Evolutionary conservation across 805 yeast species (phyloP), one percentile per base, ranked within the genome.

Genomic region (Kurtzmaniella cleridarum): DNA sequence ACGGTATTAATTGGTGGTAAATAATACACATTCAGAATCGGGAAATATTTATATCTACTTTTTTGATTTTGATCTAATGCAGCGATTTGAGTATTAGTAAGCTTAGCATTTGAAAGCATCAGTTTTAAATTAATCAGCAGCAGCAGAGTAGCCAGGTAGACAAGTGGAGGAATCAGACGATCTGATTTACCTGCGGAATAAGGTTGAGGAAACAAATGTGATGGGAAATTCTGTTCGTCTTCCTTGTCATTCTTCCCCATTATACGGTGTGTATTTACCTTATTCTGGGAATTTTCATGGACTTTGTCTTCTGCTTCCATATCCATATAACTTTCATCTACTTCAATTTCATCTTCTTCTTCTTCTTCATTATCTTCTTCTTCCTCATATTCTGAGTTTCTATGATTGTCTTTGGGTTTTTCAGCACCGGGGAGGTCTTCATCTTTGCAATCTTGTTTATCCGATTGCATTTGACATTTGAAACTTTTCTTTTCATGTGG

Each of bases 1-100:
- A 74, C 79, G 33, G 69, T 76, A 49, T 74, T 75, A 29, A 75
- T 73, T 2, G 79, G 79, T 5, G 78, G 78, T 38, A 72, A 53
- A 53, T 73, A 75, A 47, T 75, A 75, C 20, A 73, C 76, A 41
- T 62, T 62, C 41, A 71, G 69, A 34, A 75, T 67, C 2, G 78
- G 77, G 51, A 72, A 73, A 44, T 75, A 75, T 43, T 73, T 73
- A 47, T 75, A 75, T 15, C 45, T 41, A 15, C 39, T 43, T 6
- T 41, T 33, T 17, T 42, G 35, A 10, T 38, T 39, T 20, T 40
- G 34, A 9, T 34, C n/a, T 7, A 34, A 30, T 24, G 11, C 14
- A 14, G 32, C 35, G 6, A 26, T 24, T 17, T 37, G 38, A 8
- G 18, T 16, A 7, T 20, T 15, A 28, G 34, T 13, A 9, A 32